These are phyloP conservation scores for Priceomyces medius DNA, from an alignment of 805 yeast species.

Conservation along the genomic window DNA sequence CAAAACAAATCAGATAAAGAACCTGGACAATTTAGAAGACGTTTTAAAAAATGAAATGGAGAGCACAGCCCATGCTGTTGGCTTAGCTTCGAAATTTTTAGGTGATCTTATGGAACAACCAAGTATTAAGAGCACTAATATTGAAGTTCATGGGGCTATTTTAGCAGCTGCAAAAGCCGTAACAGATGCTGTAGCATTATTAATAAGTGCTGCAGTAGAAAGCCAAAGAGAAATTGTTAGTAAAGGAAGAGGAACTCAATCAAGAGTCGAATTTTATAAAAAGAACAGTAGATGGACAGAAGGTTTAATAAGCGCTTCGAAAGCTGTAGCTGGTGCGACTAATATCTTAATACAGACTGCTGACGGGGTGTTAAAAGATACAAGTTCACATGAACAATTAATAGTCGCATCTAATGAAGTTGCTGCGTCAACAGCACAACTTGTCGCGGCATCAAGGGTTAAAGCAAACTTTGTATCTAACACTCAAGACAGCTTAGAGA, in stretches of 20 bases:
- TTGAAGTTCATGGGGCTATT: slow-evolving; percentile 74
- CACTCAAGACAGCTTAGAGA: slow-evolving; percentile 72
- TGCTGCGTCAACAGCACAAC: slow-evolving; percentile 88
- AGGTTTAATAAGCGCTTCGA: slow-evolving; percentile 86
- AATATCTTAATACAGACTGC: slow-evolving; percentile 81
- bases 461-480: slow-evolving; percentile 75
- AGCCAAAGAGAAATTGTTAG: slow-evolving; percentile 80
- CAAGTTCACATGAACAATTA: slow-evolving; percentile 74
- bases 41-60: slow-evolving; percentile 72
- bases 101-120: slow-evolving; percentile 53
- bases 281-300: slow-evolving; percentile 92
- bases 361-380: slow-evolving; percentile 68
- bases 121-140: slow-evolving; percentile 51
- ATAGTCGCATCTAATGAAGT: slow-evolving; percentile 91
- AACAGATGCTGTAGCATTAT: slow-evolving; percentile 69
- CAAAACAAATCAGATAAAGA: slow-evolving; percentile 27
- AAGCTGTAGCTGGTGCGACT: slow-evolving; percentile 81
- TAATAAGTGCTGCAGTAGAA: slow-evolving; percentile 74
- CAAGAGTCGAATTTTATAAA: slow-evolving; percentile 74
- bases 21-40: slow-evolving; percentile 59
- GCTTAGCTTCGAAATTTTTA: slow-evolving; percentile 62
- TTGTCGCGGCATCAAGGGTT: slow-evolving; percentile 88
- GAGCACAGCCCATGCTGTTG: slow-evolving; percentile 68
- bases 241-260: slow-evolving; percentile 62
- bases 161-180: slow-evolving; percentile 77